Evolutionary conservation across 768 basidiomycete genomes (phyloP).

Genomic region (Coprinellus aureogranulatus): DNA sequence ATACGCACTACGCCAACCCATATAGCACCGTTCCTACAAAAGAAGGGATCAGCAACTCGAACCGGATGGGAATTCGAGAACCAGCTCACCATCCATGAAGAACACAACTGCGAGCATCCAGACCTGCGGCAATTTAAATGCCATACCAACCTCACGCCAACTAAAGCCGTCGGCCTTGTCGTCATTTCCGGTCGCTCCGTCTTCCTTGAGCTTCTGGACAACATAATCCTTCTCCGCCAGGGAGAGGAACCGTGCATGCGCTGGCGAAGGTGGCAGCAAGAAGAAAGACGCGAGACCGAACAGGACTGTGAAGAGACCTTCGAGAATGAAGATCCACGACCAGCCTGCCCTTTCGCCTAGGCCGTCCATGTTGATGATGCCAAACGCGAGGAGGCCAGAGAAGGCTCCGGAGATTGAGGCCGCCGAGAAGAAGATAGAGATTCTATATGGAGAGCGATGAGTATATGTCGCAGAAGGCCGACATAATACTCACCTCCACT

Average conservation of each 20-base stretch:
- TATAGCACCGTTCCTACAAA: slow-evolving; percentile 42
- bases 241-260: slow-evolving; percentile 48
- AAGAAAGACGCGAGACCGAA: slow-evolving; percentile 54
- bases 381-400: slow-evolving; percentile 65
- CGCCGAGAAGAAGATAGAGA: slow-evolving; percentile 49
- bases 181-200: slow-evolving; percentile 36
- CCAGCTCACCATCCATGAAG: slow-evolving; percentile 48
- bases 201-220: slow-evolving; percentile 35
- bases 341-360: slow-evolving; percentile 54
- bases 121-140: slow-evolving; percentile 53
- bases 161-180: slow-evolving; percentile 45
- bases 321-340: slow-evolving; percentile 69
- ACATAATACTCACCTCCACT: slow-evolving; percentile 43
- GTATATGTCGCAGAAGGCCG: slow-evolving; percentile 26
- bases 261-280: slow-evolving; percentile 36
- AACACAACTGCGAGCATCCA: slow-evolving; percentile 48
- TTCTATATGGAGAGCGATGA: slow-evolving; percentile 26
- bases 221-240: slow-evolving; percentile 49
- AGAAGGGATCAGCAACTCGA: not conserved
- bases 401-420: slow-evolving; percentile 64
- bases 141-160: slow-evolving; percentile 53
- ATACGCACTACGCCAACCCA: slow-evolving; percentile 47
- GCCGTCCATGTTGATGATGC: slow-evolving; percentile 64
- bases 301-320: slow-evolving; percentile 62
- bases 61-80: not conserved